These are phyloP conservation scores for Cystofilobasidium macerans DNA, from an alignment of 768 basidiomycete genomes.

Conservation along the genomic window DNA sequence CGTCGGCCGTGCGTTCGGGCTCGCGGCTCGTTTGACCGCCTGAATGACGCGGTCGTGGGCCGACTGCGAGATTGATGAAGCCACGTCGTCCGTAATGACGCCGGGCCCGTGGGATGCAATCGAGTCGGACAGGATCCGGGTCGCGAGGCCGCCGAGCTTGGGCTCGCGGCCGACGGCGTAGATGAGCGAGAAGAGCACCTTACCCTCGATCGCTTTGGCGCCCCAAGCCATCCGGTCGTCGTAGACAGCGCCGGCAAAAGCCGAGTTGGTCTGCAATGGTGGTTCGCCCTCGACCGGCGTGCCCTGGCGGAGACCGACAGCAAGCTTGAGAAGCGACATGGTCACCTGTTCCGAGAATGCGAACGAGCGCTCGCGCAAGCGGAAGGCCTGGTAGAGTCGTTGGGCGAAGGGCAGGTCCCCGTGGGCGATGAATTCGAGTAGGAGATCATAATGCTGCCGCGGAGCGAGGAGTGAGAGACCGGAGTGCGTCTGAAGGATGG, in stretches of 20 bases:
- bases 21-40: neutral
- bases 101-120: neutral
- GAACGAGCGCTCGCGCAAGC: constrained; percentile 7
- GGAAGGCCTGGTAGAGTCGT: constrained; percentile 16
- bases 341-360: neutral
- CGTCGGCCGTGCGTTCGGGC: neutral
- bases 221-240: constrained; percentile 13
- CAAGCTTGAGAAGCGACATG: neutral
- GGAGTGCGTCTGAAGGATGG: constrained; percentile 5
- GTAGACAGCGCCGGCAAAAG: neutral
- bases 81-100: constrained; percentile 15
- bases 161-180: neutral
- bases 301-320: neutral
- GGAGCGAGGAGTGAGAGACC: neutral
- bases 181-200: neutral
- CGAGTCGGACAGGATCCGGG: constrained; percentile 8
- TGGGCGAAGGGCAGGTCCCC: constrained; percentile 6
- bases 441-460: constrained; percentile 4
- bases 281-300: neutral
- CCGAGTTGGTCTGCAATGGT: too few species aligned
- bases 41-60: constrained; percentile 3
- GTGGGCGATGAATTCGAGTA: neutral
- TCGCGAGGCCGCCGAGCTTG: constrained; percentile 4
- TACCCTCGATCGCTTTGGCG: neutral
- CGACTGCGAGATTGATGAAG: neutral